Percentiles rank a stretch among this genome's conserved stretches.
phyloP scores from a whole-genome alignment of 495 filamentous ascomycete species.

The Jackrogersella multiformis region DNA sequence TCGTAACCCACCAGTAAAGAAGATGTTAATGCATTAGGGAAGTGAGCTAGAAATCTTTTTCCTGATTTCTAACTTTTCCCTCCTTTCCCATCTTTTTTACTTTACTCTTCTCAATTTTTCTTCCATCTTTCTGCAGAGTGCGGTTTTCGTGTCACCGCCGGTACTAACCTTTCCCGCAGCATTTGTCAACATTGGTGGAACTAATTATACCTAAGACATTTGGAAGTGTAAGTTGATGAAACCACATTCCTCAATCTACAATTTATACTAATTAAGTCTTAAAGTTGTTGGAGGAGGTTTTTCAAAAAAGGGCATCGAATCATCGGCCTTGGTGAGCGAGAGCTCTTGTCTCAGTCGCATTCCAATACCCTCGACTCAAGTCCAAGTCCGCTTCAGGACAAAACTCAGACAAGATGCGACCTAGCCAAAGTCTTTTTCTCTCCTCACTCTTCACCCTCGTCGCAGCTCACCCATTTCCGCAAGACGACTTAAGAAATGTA shows the following conservation, averaged over 20 bases:
- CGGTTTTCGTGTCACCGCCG: conserved; percentile 16
- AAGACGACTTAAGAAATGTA: conserved; percentile 46
- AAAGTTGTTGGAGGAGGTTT: conserved; percentile 30
- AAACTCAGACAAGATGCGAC: conserved; percentile 44
- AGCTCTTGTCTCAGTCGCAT: conserved; percentile 40
- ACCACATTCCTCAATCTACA: conserved; percentile 21
- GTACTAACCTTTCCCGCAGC: conserved; percentile 16
- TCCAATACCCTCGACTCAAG: conserved; percentile 22
- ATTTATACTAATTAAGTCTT: conserved; percentile 22
- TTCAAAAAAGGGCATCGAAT: conserved; percentile 18
- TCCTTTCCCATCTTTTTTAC: conserved; percentile 13
- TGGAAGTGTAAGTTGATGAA: conserved; percentile 24
- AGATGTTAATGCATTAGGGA: conserved; percentile 31
- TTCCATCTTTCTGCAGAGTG: conserved; percentile 1
- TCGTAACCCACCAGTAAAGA: conserved; percentile 38
- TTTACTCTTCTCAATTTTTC: conserved; percentile 17
- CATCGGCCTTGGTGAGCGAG: conserved; percentile 17
- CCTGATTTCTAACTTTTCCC: conserved; percentile 9
- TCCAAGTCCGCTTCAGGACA: conserved; percentile 16
- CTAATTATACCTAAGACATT: conserved; percentile 25
- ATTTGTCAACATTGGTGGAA: conserved; percentile 20
- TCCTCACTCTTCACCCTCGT: conserved; percentile 49
- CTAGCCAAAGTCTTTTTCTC: conserved; percentile 24
- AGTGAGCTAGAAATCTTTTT: conserved; percentile 32
- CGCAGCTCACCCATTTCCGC: conserved; percentile 53